These are phyloP conservation scores for Rhinocladiella mackenziei DNA, from an alignment of 2,329 filamentous ascomycete genomes.

Conservation along the genomic window DNA sequence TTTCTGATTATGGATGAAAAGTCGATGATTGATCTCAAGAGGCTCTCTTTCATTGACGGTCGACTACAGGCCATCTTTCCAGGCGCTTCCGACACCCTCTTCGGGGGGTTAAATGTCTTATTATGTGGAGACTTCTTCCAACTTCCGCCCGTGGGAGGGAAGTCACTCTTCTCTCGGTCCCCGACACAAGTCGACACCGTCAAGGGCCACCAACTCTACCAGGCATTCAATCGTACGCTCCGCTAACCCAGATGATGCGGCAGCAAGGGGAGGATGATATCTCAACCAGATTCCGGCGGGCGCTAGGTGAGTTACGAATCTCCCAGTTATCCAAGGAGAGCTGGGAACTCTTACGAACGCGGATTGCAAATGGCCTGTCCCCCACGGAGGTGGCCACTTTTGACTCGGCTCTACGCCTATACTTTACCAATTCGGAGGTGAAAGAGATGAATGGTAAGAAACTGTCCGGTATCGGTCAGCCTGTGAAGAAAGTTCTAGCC, in stretches of 20 bases:
- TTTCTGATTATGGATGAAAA: background rate
- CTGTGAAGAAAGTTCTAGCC: background rate
- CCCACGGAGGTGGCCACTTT: too few species aligned
- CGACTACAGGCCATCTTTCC: background rate
- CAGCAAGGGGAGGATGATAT: background rate
- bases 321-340: background rate
- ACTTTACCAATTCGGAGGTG: too few species aligned
- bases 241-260: background rate
- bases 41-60: background rate
- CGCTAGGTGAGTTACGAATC: background rate
- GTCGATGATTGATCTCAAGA: background rate
- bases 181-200: background rate
- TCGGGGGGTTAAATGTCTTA: background rate
- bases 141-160: background rate
- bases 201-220: background rate
- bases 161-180: background rate
- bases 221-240: background rate
- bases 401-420: too few species aligned
- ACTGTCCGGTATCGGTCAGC: background rate
- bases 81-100: background rate
- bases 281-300: too few species aligned
- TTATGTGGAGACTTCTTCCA: background rate
- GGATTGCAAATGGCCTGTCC: too few species aligned
- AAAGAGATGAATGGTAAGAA: background rate
- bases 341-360: background rate